Evolutionary conservation across 2,329 filamentous ascomycete genomes (phyloP).

Genomic region (Dactylella cylindrospora): DNA sequence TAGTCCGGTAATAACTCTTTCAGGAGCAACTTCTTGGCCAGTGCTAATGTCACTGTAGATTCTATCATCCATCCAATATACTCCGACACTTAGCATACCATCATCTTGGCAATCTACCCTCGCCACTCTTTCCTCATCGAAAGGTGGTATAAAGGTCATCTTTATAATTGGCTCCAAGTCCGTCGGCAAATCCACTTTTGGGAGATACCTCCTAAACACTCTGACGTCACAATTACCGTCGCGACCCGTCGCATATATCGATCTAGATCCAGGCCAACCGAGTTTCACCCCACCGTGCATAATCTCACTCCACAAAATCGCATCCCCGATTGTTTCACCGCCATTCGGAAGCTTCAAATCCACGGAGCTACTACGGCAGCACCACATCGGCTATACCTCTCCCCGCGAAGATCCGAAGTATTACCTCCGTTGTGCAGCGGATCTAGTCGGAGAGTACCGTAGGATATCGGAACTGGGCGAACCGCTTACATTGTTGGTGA

Average conservation of each 20-base stretch:
- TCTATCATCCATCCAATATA: conserved; percentile 6
- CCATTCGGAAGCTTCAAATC: conserved; percentile 65
- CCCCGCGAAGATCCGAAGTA: conserved; percentile 68
- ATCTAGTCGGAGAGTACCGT: conserved; percentile 64
- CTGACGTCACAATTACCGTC: conserved; percentile 47
- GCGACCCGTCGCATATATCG: conserved; percentile 62
- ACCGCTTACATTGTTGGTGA: conserved; percentile 57
- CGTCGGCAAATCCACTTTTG: conserved; percentile 47
- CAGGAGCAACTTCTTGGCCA: conserved; percentile 57
- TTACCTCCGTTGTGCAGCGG: conserved; percentile 65
- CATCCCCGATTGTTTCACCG: conserved; percentile 64
- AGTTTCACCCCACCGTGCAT: conserved; percentile 72
- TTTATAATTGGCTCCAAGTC: conserved; percentile 47
- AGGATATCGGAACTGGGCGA: conserved; percentile 10
- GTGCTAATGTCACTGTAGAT: conserved; percentile 44
- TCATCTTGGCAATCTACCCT: conserved; percentile 39
- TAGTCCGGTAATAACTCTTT: conserved; percentile 46
- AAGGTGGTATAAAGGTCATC: conserved; percentile 37
- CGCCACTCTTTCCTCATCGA: conserved; percentile 18
- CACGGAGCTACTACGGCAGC: conserved; percentile 59
- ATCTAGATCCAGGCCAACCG: conserved; percentile 75
- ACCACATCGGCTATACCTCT: conserved; percentile 66
- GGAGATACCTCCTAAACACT: conserved; percentile 40
- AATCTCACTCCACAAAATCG: conserved; percentile 66
- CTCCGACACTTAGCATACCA: conserved; percentile 53